phyloP scores from a whole-genome alignment of 2,329 filamentous ascomycete species.

The Corniculantispora saksenae region DNA sequence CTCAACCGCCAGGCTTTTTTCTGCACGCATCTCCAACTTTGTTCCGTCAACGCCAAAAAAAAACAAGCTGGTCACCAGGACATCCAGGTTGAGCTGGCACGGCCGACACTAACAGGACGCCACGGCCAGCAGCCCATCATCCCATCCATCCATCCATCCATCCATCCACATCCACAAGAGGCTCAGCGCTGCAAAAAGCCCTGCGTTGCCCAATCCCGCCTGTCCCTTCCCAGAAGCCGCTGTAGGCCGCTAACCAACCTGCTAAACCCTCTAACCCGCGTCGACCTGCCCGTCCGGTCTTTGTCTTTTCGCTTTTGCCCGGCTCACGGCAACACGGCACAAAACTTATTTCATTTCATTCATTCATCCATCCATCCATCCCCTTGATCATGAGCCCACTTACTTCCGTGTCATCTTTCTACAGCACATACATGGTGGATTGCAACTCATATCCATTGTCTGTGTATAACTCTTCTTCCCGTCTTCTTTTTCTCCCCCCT shows the following conservation, averaged over 20 bases:
- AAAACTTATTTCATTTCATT: too few species aligned
- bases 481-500: not conserved
- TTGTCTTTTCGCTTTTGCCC: not conserved
- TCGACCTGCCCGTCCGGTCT: not conserved
- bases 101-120: not conserved
- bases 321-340: too few species aligned
- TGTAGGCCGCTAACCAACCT: not conserved
- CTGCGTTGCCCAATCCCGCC: not conserved
- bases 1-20: too few species aligned
- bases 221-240: not conserved
- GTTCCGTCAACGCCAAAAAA: not conserved
- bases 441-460: not conserved
- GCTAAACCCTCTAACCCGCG: not conserved
- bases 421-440: not conserved
- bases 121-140: too few species aligned
- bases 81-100: not conserved
- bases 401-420: not conserved
- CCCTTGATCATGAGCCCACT: too few species aligned
- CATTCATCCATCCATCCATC: too few species aligned
- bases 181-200: not conserved
- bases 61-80: not conserved
- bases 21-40: not conserved
- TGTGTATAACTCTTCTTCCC: not conserved
- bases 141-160: not conserved
- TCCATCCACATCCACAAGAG: not conserved